Base-by-base conservation (phyloP, 2,329 filamentous ascomycete species). In the Amauroascus verrucosus region DNA sequence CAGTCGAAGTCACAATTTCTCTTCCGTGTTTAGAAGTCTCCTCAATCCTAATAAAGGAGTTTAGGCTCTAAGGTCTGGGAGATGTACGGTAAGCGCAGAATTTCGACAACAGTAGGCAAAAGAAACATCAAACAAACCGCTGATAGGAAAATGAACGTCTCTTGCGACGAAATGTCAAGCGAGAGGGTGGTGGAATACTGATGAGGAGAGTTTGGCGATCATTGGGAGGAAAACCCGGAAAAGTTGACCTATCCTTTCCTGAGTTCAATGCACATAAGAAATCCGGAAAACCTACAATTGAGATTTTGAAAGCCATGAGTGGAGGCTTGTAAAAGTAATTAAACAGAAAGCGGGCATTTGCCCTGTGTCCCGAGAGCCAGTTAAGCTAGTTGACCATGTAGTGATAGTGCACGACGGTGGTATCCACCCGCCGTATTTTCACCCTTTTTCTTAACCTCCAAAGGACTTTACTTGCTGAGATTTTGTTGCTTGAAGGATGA, bases 1-100 rank as follows among this genome's bases (percentile, higher is more conserved):
- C 26, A 33, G 18, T 37, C 11, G 46, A 38, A 5, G 22, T 6
- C 11, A 33, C 26, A 26, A 37, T 45, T 47, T 58, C 26, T 58
- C 58, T 18, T 32, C 11, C 8, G 53, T 20, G 47, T 33, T 51
- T 37, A 59, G 54, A 13, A 57, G 26, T 33, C 55, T 58, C 48
- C 48, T 55, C 8, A 59, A 47, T 41, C 48, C 53, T 37, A 48
- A 51, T 56, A 58, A 47, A 20, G 28, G 16, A 24, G 22, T 30
- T 16, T 14, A 28, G n/a, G 6, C 3, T 14, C n/a, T n/a, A 9
- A 30, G 4, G 5, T 30, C 9, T 9, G 26, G 26, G 9, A 30
- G 26, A 4, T 30, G 26, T 30, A 37, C n/a, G 11, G n/a, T 37
- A 37, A 14, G 14, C 33, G 14, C 9, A 6, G 11, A 16, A 37